These are phyloP conservation scores for Sphaerobolus stellatus DNA, from an alignment of 1,284 basidiomycete genomes.

Conservation along the genomic window DNA sequence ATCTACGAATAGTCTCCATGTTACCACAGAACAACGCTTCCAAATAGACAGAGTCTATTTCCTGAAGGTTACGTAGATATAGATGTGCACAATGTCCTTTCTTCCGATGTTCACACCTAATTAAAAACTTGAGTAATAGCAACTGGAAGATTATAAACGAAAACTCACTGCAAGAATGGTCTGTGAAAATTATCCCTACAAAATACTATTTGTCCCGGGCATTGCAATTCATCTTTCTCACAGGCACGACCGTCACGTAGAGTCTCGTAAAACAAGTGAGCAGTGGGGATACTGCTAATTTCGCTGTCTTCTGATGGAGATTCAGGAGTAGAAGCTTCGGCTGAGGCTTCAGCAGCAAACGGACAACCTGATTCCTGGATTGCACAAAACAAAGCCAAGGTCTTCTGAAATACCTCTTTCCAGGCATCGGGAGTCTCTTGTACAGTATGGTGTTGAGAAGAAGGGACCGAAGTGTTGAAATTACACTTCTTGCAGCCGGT, in stretches of 20 bases:
- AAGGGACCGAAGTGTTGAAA: not conserved
- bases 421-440: conserved; percentile 6
- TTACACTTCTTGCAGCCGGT: not conserved
- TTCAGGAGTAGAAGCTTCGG: not conserved
- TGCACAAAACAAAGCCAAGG: conserved; percentile 23
- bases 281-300: not conserved
- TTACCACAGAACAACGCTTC: conserved; percentile 17
- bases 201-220: not conserved
- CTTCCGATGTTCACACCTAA: conserved; percentile 16
- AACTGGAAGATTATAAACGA: not conserved
- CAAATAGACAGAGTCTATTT: conserved; percentile 23
- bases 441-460: not conserved
- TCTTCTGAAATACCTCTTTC: conserved; percentile 20
- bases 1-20: not conserved
- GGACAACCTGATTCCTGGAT: conserved; percentile 19
- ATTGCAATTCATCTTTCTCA: not conserved
- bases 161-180: conserved; percentile 10
- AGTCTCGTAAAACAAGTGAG: not conserved
- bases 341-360: conserved; percentile 9
- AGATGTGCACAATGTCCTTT: conserved; percentile 16
- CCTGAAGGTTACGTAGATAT: conserved; percentile 21
- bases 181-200: not conserved
- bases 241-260: not conserved
- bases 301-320: not conserved
- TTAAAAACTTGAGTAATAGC: not conserved